These are phyloP conservation scores for Aspergillus leporis DNA, from an alignment of 495 filamentous ascomycete genomes.

Conservation along the genomic window DNA sequence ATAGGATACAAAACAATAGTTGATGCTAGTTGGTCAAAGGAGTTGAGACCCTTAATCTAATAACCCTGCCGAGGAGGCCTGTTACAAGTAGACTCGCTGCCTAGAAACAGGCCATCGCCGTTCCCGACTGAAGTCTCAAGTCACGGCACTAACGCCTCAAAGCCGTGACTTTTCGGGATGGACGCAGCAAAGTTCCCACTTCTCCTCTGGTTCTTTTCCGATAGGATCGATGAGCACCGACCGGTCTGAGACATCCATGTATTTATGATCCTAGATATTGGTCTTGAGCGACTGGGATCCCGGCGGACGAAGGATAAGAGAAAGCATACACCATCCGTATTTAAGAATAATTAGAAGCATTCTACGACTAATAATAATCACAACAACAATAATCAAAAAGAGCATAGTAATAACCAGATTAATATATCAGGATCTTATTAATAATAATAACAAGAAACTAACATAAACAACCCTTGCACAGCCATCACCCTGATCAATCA, in stretches of 20 bases:
- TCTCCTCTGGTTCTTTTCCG: conserved; percentile 4
- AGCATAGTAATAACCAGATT: background rate
- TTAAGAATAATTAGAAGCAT: too few relatives aligned
- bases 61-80: background rate
- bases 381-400: background rate
- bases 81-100: background rate
- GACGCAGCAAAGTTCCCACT: background rate
- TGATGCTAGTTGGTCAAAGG: background rate
- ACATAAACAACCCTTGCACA: background rate
- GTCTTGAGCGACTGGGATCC: background rate
- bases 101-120: background rate
- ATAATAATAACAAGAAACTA: background rate
- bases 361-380: too few relatives aligned
- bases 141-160: conserved; percentile 1
- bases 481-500: background rate
- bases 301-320: background rate
- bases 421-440: conserved; percentile 5
- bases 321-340: background rate
- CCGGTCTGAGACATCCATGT: conserved; percentile 5
- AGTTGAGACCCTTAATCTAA: background rate
- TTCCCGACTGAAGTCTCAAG: background rate
- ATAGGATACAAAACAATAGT: background rate
- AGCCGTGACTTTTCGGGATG: conserved; percentile 7
- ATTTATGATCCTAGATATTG: background rate
- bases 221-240: conserved; percentile 1